Evolutionary conservation across 148 eudicot species (phyloP).

Genomic region (Beta vulgaris): DNA sequence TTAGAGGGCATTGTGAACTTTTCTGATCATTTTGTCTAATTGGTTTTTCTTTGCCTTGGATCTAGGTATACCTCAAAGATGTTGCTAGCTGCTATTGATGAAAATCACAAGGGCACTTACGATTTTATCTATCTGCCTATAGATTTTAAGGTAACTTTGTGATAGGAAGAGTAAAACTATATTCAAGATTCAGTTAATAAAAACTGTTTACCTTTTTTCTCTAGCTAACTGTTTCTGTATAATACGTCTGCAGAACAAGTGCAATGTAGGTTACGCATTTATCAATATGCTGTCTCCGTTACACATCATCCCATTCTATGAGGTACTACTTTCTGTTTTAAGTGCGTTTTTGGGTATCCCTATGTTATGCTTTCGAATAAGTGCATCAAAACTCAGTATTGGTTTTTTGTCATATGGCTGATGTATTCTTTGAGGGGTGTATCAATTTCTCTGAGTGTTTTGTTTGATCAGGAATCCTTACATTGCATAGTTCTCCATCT

Average conservation of each 20-base stretch:
- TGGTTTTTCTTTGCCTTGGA: constrained; percentile 15
- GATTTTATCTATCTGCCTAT: constrained; percentile 94
- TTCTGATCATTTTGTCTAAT: not conserved
- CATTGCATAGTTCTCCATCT: not conserved
- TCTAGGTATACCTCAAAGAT: constrained; percentile 96
- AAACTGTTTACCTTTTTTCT: not conserved
- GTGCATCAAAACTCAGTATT: not conserved
- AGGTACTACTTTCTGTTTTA: constrained; percentile 43
- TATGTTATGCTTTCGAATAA: not conserved
- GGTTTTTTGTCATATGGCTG: not conserved
- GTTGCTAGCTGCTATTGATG: constrained; percentile 93
- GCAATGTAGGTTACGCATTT: constrained; percentile 97
- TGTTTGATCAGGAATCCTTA: not conserved
- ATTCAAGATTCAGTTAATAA: not conserved
- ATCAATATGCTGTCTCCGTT: constrained; percentile 88
- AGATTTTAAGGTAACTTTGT: constrained; percentile 72
- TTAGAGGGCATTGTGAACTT: not conserved
- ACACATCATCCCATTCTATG: constrained; percentile 68
- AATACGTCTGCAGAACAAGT: constrained; percentile 70
- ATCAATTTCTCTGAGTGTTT: not conserved
- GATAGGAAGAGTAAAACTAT: not conserved
- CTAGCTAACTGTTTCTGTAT: constrained; percentile 10
- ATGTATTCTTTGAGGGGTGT: not conserved
- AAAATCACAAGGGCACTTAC: constrained; percentile 69
- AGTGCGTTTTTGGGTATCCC: not conserved